Base-by-base conservation (phyloP, 352 stramenopile species). In the Pythium angustatum region DNA sequence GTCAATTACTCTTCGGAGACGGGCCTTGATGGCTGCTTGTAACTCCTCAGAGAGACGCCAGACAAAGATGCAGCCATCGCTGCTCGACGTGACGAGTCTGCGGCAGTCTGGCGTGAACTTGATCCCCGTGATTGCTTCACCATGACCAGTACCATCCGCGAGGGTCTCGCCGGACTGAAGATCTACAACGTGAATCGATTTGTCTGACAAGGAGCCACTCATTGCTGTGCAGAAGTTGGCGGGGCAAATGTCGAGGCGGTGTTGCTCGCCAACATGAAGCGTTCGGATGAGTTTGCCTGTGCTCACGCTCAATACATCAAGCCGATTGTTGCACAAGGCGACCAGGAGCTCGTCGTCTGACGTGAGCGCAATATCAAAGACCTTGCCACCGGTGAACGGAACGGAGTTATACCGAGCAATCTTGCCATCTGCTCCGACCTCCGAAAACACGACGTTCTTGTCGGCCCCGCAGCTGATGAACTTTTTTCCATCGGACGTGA, bases 61-160 rank as follows among this genome's bases (percentile, higher is more conserved):
- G 24, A 97, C 86, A 50, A 97, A 94, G 41, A 97, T 79, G 36
- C 83, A 96, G 3, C 91, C 85, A 63, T 97, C 88, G 57, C 72
- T 87, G 54, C 86, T 94, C 9, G 75, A 69, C 4, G 87, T 92
- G n/a, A 97, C 62, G 26, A 98, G 75, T 7, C 88, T 72, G 14
- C 85, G 78, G 34, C 92, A 96, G 59, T 98, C 91, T 11, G 81
- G 77, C 3, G 83, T 96, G 41, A 97, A 98, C 52, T 85, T 75
- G 50, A 96, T 50, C 2, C 78, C 78, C 2, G 88, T 97, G 44
- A 97, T 79, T 22, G 71, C 76, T 70, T 97, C 89, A 10, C 89
- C 87, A 49, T 98, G 91, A 0, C 89, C 91, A 10, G 81, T 81
- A 14, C 80, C 86, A 34, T 89, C 86, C 2, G 87, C 88, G 33